phyloP scores from a whole-genome alignment of 441 rosid genomes.

The Arabidopsis lyrata region DNA sequence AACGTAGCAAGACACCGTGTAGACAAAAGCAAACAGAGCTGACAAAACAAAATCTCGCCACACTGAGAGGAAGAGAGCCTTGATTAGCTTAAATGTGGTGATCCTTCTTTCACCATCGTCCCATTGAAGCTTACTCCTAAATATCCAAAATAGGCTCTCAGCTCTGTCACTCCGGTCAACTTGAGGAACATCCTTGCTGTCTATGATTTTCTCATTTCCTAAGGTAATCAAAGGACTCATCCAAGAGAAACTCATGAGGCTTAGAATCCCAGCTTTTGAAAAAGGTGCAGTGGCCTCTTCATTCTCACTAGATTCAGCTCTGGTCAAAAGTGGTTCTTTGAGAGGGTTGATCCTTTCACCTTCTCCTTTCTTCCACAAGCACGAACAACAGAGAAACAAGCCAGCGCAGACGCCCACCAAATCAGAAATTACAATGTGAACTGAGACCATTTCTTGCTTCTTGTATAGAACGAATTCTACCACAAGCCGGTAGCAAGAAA shows the following conservation, averaged over 20 bases:
- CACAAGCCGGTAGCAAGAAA: slow-evolving; percentile 66
- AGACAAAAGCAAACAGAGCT: slow-evolving; percentile 51
- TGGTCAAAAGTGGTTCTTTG: slow-evolving; percentile 67
- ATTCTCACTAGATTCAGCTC: slow-evolving; percentile 41
- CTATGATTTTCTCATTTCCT: slow-evolving; percentile 82
- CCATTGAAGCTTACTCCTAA: slow-evolving; percentile 58
- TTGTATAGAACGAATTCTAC: slow-evolving; percentile 54
- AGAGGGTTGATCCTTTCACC: slow-evolving; percentile 47
- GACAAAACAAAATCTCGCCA: slow-evolving; percentile 73
- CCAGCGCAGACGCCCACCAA: slow-evolving; percentile 56
- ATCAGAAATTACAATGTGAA: slow-evolving; percentile 58
- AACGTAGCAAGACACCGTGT: slow-evolving; percentile 66
- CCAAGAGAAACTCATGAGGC: slow-evolving; percentile 77
- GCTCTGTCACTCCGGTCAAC: slow-evolving; percentile 65
- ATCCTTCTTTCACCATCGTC: slow-evolving; percentile 50
- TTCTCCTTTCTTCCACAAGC: slow-evolving; percentile 51
- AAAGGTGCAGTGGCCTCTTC: slow-evolving; percentile 57
- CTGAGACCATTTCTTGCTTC: slow-evolving; percentile 40
- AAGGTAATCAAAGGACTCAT: slow-evolving; percentile 64
- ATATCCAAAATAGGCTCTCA: slow-evolving; percentile 51
- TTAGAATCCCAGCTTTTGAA: slow-evolving; percentile 66
- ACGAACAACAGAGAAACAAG: slow-evolving; percentile 66
- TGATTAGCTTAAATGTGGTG: slow-evolving; percentile 63
- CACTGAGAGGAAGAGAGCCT: slow-evolving; percentile 60
- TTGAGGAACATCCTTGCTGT: slow-evolving; percentile 89